Evolutionary conservation across 768 basidiomycete genomes (phyloP), one percentile per base, ranked within the genome.

Genomic region (Glaciozyma antarctica): DNA sequence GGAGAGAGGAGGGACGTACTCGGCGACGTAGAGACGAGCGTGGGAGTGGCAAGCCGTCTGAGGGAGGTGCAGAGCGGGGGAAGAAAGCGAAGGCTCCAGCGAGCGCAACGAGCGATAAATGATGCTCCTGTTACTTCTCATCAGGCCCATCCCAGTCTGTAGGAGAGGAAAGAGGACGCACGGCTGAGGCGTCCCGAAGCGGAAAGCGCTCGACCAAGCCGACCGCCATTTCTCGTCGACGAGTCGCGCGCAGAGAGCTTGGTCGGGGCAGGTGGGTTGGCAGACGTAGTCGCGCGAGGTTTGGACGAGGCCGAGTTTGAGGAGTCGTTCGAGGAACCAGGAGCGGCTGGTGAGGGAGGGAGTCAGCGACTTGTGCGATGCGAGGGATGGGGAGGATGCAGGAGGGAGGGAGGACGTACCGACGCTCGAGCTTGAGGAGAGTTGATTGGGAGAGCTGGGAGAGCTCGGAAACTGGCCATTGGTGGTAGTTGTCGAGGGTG

Each of bases 221-320:
- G 89, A 88, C 49, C 84, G 80, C 90, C 91, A 97, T 75, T 93
- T 94, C 66, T 97, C 92, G 71, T 94, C 91, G 12, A 95, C 81
- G 7, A 88, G 77, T 17, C 86, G 83, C 22, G 92, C 93, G 74
- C 92, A 97, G 22, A 76, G 81, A 0, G 81, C 52, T 9, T 89
- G 77, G 68, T 97, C 92, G 15, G 88, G 88, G 75, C 92, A 97
- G 10, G 88, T 85, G 3, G 82, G 8, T 24, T 59, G n/a, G 43
- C 93, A 95, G 83, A 88, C 86, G 73, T 95, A 95, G 73, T 95
- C 92, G 75, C 93, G 92, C n/a, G 88, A 84, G 28, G 94, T 81
- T 67, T 86, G 83, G 0, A 88, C 87, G 48, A 90, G 79, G 2
- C 90, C 90, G 15, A 97, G 83, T 75, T 95, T 95, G 68, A 95